Percentiles rank a stretch among this genome's conserved stretches.
These are phyloP conservation scores for Zizania palustris DNA, from an alignment of 202 grass and related monocot genomes.

Conservation along the genomic window DNA sequence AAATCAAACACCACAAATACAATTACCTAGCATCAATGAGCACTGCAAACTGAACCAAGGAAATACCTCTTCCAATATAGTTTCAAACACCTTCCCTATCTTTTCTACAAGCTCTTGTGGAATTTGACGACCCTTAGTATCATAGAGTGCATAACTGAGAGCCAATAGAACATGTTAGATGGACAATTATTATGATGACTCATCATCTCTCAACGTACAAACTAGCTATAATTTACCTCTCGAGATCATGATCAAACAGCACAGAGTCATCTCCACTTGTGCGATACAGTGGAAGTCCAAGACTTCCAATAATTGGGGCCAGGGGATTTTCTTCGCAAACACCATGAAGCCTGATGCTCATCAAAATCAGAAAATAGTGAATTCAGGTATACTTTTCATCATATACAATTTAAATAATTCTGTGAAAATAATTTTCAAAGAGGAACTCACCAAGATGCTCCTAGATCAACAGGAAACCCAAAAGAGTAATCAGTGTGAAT, in stretches of 20 bases:
- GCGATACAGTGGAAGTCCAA: constrained; percentile 90
- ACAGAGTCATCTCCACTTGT: constrained; percentile 96
- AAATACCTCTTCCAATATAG: constrained; percentile 84
- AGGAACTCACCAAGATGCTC: constrained; percentile 86
- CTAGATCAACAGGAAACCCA: constrained; percentile 95
- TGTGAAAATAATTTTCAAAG: constrained; percentile 1
- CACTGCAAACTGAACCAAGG: constrained; percentile 4
- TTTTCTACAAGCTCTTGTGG: constrained; percentile 84
- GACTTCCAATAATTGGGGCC: constrained; percentile 89
- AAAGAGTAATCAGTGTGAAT: constrained; percentile 96
- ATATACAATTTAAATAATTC: constrained; percentile 12
- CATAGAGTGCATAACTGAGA: constrained; percentile 94
- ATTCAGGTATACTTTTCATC: not conserved
- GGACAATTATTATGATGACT: constrained; percentile 12
- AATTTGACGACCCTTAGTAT: constrained; percentile 76
- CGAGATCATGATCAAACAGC: constrained; percentile 91
- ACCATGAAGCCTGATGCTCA: constrained; percentile 79
- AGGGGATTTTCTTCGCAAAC: constrained; percentile 97
- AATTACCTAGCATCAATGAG: constrained; percentile 12
- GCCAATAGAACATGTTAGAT: constrained; percentile 35
- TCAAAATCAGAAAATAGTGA: constrained; percentile 20
- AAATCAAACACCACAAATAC: constrained; percentile 24
- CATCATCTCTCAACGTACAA: constrained; percentile 19
- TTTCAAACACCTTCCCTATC: constrained; percentile 89
- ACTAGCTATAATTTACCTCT: constrained; percentile 60